These are phyloP conservation scores for Inga leiocalycina DNA, from an alignment of 306 rosid species.

Conservation along the genomic window DNA sequence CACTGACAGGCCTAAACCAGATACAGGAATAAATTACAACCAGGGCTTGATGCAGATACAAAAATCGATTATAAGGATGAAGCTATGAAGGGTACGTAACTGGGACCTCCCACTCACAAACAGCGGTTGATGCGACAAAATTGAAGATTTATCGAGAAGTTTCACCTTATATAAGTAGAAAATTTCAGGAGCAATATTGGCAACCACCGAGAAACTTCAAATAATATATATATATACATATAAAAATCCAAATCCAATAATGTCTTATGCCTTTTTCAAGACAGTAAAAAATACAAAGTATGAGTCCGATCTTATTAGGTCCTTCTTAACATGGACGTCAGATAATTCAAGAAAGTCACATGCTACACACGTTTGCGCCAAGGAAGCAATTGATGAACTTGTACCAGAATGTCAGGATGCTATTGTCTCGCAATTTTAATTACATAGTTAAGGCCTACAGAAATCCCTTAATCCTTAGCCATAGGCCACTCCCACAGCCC, in stretches of 20 bases:
- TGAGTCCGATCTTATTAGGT: too few relatives aligned
- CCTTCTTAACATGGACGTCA: too few relatives aligned
- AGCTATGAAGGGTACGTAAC: slow-evolving; percentile 10
- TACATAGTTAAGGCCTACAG: neutral
- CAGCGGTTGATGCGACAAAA: neutral
- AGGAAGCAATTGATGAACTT: neutral
- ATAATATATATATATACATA: too few relatives aligned
- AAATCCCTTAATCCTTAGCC: neutral
- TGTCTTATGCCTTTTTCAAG: too few relatives aligned
- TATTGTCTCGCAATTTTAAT: neutral
- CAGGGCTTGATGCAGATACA: too few relatives aligned
- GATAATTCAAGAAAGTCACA: too few relatives aligned
- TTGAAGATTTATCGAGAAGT: slow-evolving; percentile 7
- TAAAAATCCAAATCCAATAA: too few relatives aligned
- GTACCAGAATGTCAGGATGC: neutral
- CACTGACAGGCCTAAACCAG: neutral
- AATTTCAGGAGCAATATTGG: too few relatives aligned
- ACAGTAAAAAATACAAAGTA: too few relatives aligned
- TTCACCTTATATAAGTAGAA: neutral
- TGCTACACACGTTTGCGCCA: neutral
- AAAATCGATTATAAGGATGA: slow-evolving; percentile 1
- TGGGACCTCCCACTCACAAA: slow-evolving; percentile 12
- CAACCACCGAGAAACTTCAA: too few relatives aligned
- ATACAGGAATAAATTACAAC: neutral
- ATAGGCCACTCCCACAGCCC: neutral